These are phyloP conservation scores for Perkinsus marinus DNA, from an alignment of 169 alveolate species.

Conservation along the genomic window DNA sequence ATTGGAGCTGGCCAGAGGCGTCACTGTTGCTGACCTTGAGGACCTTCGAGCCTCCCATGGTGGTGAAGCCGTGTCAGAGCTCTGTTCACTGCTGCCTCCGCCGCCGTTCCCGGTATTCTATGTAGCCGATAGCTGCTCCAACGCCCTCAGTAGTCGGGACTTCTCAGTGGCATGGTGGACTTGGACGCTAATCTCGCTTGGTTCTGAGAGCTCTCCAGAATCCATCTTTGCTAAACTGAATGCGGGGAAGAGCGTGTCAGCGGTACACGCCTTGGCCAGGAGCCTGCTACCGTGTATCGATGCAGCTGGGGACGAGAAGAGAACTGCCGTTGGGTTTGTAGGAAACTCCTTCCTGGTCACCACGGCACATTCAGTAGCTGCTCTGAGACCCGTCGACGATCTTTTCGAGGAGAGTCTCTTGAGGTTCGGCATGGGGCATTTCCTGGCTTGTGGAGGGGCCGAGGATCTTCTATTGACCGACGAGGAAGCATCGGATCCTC, in stretches of 20 bases:
- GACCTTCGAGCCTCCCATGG: not conserved
- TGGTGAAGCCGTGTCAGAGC: not conserved
- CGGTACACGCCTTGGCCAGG: not conserved
- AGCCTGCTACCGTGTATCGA: not conserved
- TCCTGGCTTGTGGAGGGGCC: not conserved
- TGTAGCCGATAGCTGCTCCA: not conserved
- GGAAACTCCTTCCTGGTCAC: not conserved
- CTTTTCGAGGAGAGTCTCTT: not conserved
- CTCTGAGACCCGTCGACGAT: not conserved
- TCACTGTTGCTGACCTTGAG: not conserved
- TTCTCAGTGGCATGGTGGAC: not conserved
- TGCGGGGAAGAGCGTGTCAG: not conserved
- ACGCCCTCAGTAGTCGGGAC: not conserved
- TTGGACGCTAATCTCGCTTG: not conserved
- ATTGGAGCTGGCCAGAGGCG: not conserved
- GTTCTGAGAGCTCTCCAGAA: not conserved
- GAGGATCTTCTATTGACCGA: not conserved
- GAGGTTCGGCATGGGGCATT: not conserved
- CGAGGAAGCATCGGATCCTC: not conserved
- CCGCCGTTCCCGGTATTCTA: not conserved
- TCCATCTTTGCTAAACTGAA: not conserved
- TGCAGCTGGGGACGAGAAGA: not conserved
- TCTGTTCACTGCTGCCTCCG: not conserved
- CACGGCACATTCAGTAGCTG: not conserved
- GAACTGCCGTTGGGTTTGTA: not conserved